These are phyloP conservation scores for Pittosporum tobira DNA, from an alignment of 129 eudicot genomes.

Conservation along the genomic window DNA sequence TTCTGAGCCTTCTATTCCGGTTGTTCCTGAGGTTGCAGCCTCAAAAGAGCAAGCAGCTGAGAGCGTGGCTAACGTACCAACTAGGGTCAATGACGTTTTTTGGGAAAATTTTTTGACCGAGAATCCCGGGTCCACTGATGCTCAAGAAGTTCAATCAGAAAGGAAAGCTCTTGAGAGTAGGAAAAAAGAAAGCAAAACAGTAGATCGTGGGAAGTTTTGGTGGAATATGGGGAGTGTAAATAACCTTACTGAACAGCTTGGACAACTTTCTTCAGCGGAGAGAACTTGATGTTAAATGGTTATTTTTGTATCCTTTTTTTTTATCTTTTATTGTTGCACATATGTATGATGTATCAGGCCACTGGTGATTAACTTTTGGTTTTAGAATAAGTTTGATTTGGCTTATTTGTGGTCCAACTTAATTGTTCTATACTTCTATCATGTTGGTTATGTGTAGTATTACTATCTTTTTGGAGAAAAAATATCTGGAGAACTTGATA, in stretches of 20 bases:
- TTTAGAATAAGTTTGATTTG: no score
- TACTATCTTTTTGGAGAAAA: no score
- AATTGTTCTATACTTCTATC: no score
- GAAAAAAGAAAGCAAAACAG: slow-evolving; percentile 28
- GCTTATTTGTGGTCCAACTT: no score
- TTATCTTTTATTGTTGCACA: not conserved
- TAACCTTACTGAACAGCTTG: slow-evolving; percentile 61
- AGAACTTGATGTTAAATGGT: slow-evolving; percentile 30
- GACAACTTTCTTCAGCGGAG: slow-evolving; percentile 64
- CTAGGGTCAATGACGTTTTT: slow-evolving; percentile 73
- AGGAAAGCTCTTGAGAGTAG: slow-evolving; percentile 26
- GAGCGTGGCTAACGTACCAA: slow-evolving; percentile 18
- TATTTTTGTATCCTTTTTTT: not conserved
- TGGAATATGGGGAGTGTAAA: slow-evolving; percentile 48
- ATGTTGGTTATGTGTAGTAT: no score
- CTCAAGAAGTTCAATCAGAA: slow-evolving; percentile 31
- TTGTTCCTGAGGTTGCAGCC: slow-evolving; percentile 12
- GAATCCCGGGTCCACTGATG: slow-evolving; percentile 55
- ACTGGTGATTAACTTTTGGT: not conserved
- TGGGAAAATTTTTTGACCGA: slow-evolving; percentile 92
- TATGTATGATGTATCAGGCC: no score
- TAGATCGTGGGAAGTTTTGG: slow-evolving; percentile 40
- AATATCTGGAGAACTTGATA: no score
- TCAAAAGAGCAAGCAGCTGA: slow-evolving; percentile 29
- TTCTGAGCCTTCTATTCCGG: slow-evolving; percentile 29